Evolutionary conservation across 306 rosid species (phyloP).

Genomic region (Vigna hirtella): DNA sequence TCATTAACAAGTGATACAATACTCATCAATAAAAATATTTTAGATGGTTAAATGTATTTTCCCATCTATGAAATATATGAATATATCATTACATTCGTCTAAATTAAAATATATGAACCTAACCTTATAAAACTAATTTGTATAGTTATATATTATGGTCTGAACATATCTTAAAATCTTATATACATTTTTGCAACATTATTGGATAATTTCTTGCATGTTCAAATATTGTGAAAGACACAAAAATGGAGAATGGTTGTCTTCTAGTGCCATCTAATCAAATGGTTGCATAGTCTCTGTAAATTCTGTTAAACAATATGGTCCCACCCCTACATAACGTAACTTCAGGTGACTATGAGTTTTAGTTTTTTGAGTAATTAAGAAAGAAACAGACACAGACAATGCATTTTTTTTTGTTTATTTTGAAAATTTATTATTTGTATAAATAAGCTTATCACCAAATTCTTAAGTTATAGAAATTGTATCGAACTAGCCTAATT

Average conservation of each 20-base stretch:
- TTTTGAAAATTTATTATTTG: background rate
- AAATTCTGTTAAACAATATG: constrained; percentile 35
- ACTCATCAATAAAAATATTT: no score
- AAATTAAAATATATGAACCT: no score
- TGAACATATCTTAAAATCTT: no score
- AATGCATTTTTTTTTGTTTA: background rate
- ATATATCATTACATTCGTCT: no score
- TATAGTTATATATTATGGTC: no score
- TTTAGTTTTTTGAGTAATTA: background rate
- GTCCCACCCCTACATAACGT: constrained; percentile 28
- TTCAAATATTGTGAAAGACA: constrained; percentile 2
- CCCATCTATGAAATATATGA: no score
- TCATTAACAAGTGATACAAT: no score
- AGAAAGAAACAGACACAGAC: background rate
- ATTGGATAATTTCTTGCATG: background rate
- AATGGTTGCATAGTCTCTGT: constrained; percentile 29
- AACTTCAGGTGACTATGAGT: background rate
- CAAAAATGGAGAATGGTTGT: background rate
- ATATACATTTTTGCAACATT: background rate
- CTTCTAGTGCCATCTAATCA: constrained; percentile 8
- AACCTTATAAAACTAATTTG: no score
- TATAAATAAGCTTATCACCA: background rate
- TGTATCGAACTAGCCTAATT: no score
- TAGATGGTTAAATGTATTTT: no score
- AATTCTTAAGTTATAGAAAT: background rate